Evolutionary conservation across 2,329 filamentous ascomycete genomes (phyloP).

Genomic region (Colletotrichum tanaceti): DNA sequence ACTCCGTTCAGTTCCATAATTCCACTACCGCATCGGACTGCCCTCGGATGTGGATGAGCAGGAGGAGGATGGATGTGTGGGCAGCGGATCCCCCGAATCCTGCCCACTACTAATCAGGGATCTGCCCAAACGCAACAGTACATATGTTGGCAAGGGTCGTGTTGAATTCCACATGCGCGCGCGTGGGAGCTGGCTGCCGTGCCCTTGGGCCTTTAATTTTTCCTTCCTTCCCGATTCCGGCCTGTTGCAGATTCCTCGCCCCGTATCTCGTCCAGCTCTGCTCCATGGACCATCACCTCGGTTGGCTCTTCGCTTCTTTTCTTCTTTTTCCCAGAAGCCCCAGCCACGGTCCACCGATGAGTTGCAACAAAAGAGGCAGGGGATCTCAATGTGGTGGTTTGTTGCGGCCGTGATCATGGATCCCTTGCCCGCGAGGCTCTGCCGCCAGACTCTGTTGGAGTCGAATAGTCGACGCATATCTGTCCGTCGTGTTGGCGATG

Average conservation of each 20-base stretch:
- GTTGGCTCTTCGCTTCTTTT: slow-evolving; percentile 5
- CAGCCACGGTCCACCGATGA: not conserved
- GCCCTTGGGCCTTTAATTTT: not conserved
- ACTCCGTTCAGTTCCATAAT: slow-evolving; percentile 1
- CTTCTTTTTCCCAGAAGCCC: slow-evolving; percentile 1
- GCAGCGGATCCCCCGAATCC: slow-evolving; percentile 24
- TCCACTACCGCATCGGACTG: not conserved
- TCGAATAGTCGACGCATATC: not conserved
- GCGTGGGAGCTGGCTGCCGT: not conserved
- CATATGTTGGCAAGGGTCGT: not conserved
- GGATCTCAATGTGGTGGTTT: slow-evolving; percentile 15
- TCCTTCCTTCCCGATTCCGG: slow-evolving; percentile 9
- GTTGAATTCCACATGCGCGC: slow-evolving; percentile 21
- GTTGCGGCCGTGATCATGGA: slow-evolving; percentile 29
- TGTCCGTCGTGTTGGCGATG: slow-evolving; percentile 14
- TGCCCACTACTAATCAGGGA: slow-evolving; percentile 30
- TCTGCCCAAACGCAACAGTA: slow-evolving; percentile 5
- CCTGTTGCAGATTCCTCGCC: slow-evolving; percentile 9
- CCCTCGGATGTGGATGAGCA: slow-evolving; percentile 9
- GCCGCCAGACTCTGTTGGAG: not conserved
- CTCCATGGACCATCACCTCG: slow-evolving; percentile 8
- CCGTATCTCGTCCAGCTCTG: not conserved
- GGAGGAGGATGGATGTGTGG: not conserved
- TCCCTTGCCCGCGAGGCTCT: slow-evolving; percentile 16
- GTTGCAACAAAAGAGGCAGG: slow-evolving; percentile 6